phyloP scores from a whole-genome alignment of 192 early-diverging fungal genomes.

The Haplosporangium gracile region DNA sequence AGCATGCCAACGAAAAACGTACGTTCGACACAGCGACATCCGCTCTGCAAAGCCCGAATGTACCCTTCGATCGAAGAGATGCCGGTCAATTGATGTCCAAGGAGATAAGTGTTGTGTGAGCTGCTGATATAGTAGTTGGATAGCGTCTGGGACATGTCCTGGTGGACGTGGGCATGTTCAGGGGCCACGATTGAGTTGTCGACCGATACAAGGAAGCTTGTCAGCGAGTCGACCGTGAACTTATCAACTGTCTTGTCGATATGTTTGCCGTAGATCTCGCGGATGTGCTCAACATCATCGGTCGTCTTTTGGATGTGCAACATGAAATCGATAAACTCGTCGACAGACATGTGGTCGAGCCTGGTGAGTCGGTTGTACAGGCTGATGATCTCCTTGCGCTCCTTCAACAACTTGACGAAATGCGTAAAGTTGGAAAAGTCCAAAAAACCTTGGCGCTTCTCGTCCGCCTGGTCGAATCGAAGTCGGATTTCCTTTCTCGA shows the following conservation, averaged over 20 bases:
- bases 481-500: constrained; percentile 72
- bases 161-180: constrained; percentile 62
- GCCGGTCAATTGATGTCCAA: constrained; percentile 86
- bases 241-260: constrained; percentile 49
- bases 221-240: constrained; percentile 77
- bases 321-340: constrained; percentile 71
- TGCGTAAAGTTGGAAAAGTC: constrained; percentile 71
- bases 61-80: constrained; percentile 88
- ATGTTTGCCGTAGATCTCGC: constrained; percentile 71
- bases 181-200: constrained; percentile 72
- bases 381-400: constrained; percentile 70
- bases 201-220: constrained; percentile 72
- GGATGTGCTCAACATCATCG: constrained; percentile 62
- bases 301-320: constrained; percentile 65
- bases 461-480: constrained; percentile 72
- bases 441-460: constrained; percentile 61
- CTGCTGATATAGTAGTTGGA: constrained; percentile 88
- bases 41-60: constrained; percentile 85
- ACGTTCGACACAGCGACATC: constrained; percentile 91
- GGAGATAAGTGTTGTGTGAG: constrained; percentile 93
- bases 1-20: constrained; percentile 47
- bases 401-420: constrained; percentile 71
- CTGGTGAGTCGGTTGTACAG: constrained; percentile 64
- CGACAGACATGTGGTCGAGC: constrained; percentile 54
- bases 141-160: constrained; percentile 79